Evolutionary conservation across 2,329 filamentous ascomycete species (phyloP), one percentile per base, ranked within the genome.

Genomic region (Botryosphaeria dothidea): DNA sequence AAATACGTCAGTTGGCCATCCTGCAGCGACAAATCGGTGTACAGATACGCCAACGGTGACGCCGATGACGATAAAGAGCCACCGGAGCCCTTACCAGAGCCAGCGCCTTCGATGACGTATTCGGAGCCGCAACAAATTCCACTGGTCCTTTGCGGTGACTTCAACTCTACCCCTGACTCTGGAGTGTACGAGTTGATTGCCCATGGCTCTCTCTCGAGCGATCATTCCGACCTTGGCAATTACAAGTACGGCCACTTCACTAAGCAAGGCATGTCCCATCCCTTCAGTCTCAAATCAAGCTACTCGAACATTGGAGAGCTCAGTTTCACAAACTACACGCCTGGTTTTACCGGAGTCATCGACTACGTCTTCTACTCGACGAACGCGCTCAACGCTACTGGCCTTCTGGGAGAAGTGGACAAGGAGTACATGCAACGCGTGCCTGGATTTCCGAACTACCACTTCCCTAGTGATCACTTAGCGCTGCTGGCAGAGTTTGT

Each of bases 351-450:
- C 60, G 93, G 93, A 67, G 92, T 96, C 65, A 91, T 99, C 70
- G 95, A 99, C 77, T 97, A 98, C 78, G 92, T 99, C 72, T 98
- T 93, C 93, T 99, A 96, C 79, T 93, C 93, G 65, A 94, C 92
- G 65, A 97, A 95, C 77, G 88, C 90, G 23, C 83, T 97, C 49
- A 91, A 95, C 74, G 91, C 96, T 25, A 89, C 92, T 19, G 90
- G 90, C 62, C 79, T 97, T 62, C 88, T 97, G 3, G 93, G 93
- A 31, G 91, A 94, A 48, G 92, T 96, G 2, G 93, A 97, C 75
- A 86, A 89, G 68, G 87, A 92, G 29, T 95, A 96, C 75, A 87
- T 97, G 65, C 90, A 92, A 77, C 87, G 90, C 61, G 92, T 97
- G 27, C 93, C 93, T 3, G 93, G 93, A 0, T 97, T 97, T 79